A percentile compares a stretch with the other conserved stretches of the same genome.
phyloP scores from a whole-genome alignment of 805 yeast species.

The Cyberlindnera galapagoensis region DNA sequence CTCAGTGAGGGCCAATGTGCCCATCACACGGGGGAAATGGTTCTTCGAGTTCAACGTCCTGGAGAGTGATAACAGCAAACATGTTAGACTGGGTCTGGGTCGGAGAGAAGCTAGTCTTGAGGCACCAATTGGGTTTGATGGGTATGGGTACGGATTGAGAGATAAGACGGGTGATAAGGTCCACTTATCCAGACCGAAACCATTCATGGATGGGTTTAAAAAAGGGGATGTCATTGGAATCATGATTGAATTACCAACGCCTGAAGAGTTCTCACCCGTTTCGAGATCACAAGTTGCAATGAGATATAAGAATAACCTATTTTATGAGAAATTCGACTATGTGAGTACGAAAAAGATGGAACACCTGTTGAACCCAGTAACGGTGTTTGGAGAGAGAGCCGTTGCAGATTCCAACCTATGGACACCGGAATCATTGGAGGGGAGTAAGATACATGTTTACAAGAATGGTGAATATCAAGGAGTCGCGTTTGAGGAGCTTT shows the following conservation, averaged over 20 bases:
- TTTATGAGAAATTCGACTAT: conserved; percentile 82
- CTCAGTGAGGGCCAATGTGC: conserved; percentile 65
- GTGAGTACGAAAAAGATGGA: conserved; percentile 63
- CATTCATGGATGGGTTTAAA: conserved; percentile 52
- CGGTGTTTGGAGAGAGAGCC: conserved; percentile 64
- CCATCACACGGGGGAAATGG: conserved; percentile 71
- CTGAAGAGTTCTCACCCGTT: conserved; percentile 39
- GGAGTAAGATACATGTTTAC: conserved; percentile 61
- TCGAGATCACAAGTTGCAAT: conserved; percentile 85
- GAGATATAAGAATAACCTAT: conserved; percentile 66
- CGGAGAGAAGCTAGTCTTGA: conserved; percentile 85
- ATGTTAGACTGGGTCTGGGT: conserved; percentile 78
- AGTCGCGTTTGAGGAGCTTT: conserved; percentile 56
- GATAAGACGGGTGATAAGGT: conserved; percentile 72
- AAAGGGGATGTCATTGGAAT: conserved; percentile 84
- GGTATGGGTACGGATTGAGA: conserved; percentile 86
- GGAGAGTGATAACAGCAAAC: conserved; percentile 31
- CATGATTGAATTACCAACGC: conserved; percentile 59
- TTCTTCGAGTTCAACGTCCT: conserved; percentile 72
- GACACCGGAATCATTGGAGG: conserved; percentile 42
- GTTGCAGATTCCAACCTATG: conserved; percentile 42
- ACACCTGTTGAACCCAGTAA: conserved; percentile 65
- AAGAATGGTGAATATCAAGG: conserved; percentile 73
- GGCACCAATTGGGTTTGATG: conserved; percentile 94
- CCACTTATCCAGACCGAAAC: conserved; percentile 63